A percentile compares a stretch with the other conserved stretches of the same genome.
phyloP scores from a whole-genome alignment of 805 yeast species.

The Suhomyces emberorum region DNA sequence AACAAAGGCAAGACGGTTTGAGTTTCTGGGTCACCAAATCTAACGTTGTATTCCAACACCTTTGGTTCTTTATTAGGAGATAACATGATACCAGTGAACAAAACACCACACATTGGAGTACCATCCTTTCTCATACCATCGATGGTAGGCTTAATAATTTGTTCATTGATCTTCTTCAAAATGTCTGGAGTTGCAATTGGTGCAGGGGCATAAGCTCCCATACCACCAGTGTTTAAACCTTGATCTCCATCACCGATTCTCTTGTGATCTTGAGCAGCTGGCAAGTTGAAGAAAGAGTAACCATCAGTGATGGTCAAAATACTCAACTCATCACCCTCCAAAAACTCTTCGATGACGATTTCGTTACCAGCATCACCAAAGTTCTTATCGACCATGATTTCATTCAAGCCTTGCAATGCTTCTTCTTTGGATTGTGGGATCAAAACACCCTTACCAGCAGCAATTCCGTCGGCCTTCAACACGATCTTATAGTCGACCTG shows the following conservation, averaged over 20 bases:
- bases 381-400: conserved; percentile 83
- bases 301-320: conserved; percentile 93
- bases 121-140: conserved; percentile 96
- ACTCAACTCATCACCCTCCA: conserved; percentile 96
- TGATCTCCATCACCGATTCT: conserved; percentile 89
- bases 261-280: conserved; percentile 98
- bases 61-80: conserved; percentile 80
- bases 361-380: conserved; percentile 92
- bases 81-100: conserved; percentile 93
- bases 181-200: conserved; percentile 85
- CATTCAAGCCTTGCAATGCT: conserved; percentile 78
- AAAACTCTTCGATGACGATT: conserved; percentile 91
- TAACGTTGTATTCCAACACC: conserved; percentile 93
- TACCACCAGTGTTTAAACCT: conserved; percentile 98
- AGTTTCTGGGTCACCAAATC: conserved; percentile 99
- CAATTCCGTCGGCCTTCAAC: conserved; percentile 95
- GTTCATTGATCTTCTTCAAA: conserved; percentile 63
- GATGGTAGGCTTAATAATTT: conserved; percentile 85
- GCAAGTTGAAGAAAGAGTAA: conserved; percentile 82
- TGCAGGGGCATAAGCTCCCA: conserved; percentile 99
- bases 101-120: conserved; percentile 90
- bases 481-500: conserved; percentile 73
- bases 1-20: conserved; percentile 92
- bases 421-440: conserved; percentile 83
- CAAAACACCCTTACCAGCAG: conserved; percentile 98